Evolutionary conservation across 176 grass and related monocot genomes (phyloP).

Genomic region (Bonia amplexicaulis): DNA sequence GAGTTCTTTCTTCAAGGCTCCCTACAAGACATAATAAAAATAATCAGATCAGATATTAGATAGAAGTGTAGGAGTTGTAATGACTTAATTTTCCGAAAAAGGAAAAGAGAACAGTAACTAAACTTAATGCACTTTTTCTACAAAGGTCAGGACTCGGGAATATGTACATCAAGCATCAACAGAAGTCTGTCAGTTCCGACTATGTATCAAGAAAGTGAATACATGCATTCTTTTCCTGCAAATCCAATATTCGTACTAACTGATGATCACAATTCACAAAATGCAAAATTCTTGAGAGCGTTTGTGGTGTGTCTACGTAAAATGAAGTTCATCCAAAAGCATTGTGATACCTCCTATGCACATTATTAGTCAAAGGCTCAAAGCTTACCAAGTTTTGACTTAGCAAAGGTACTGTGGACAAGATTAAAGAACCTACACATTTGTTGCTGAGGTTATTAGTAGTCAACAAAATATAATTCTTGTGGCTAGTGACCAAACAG

Average conservation of each 20-base stretch:
- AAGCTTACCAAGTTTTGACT: background rate
- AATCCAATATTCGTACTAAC: background rate
- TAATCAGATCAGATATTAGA: background rate
- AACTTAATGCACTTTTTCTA: background rate
- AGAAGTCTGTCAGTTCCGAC: background rate
- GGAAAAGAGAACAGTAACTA: background rate
- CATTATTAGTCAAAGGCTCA: background rate
- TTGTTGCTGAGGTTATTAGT: background rate
- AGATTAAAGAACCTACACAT: background rate
- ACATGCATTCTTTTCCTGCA: background rate
- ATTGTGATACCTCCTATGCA: background rate
- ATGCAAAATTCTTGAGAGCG: background rate
- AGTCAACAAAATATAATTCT: background rate
- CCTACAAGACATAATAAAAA: constrained; percentile 36
- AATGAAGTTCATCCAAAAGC: background rate
- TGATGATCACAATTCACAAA: background rate
- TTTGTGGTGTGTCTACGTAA: background rate
- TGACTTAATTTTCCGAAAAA: background rate
- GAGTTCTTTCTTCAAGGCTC: constrained; percentile 46
- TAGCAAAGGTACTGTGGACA: background rate
- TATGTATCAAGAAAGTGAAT: background rate
- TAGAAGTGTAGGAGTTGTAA: background rate
- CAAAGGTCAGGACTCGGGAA: background rate
- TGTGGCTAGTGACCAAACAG: too few relatives aligned
- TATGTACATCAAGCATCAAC: background rate